Evolutionary conservation across 2,329 filamentous ascomycete species (phyloP), one percentile per base, ranked within the genome.

Genomic region (Calonectria pseudoreteaudii): DNA sequence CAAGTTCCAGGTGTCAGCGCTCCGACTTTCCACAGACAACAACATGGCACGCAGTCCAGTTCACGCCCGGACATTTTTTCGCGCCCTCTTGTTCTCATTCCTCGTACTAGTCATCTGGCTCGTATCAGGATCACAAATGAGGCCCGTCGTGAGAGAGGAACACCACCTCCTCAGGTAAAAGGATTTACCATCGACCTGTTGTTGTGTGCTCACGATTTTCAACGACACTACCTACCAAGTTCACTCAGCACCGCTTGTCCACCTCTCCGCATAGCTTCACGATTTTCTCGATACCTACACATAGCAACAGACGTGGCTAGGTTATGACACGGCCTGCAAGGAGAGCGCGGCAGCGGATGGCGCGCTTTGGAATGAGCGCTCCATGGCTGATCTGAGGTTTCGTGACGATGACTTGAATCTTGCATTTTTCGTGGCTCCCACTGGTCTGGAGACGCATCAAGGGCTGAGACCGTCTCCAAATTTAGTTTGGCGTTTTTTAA

Each of bases 391-490:
- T 58, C 75, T 50, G 62, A 75, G 75, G 58, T 64, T 71, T 50
- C 50, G 38, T 47, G 44, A 74, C 71, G 68, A 79, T 49, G 73
- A 71, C 71, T 73, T 72, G 56, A 50, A 74, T 64, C 73, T 74
- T 80, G 79, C 77, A 80, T 81, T 81, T 80, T 80, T 53, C n/a
- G 74, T 66, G 74, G 79, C 71, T 74, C 38, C 77, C 82, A 76
- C 82, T 62, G 77, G 79, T 75, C 67, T 78, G 83, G 84, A 84
- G 87, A 86, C 84, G 79, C 73, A 87, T 90, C 89, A 90, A 90
- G 89, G 86, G 89, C 89, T 90, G 89, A 90, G 85, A 83, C 72
- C 79, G 87, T 88, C 87, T 88, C 87, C 84, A 74, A 50, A 38
- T 62, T 52, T 60, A 66, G 70, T 64, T 67, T 76, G 79, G 78